Conservation (phyloP, 2,329 filamentous ascomycete genomes). For the Colletotrichum eremochloae region DNA sequence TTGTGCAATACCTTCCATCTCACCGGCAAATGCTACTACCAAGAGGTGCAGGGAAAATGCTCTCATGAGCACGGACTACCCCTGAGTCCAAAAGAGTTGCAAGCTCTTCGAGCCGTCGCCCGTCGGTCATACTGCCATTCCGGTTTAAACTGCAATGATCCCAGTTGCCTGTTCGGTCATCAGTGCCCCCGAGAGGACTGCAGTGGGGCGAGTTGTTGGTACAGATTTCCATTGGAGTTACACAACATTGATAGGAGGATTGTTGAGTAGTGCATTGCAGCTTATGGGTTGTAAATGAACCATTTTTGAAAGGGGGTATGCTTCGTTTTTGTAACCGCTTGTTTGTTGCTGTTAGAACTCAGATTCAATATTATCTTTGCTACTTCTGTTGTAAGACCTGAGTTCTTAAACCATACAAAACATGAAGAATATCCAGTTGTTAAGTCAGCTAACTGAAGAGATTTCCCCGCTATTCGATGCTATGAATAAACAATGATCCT, state of each 20-base stretch:
- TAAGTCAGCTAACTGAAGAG: not conserved
- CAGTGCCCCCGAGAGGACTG: constrained; percentile 43
- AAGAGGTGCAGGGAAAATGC: constrained; percentile 43
- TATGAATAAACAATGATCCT: not conserved
- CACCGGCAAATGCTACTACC: constrained; percentile 44
- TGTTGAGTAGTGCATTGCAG: not conserved
- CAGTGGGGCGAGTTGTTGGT: constrained; percentile 32
- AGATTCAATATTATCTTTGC: no score
- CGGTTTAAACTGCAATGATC: constrained; percentile 47
- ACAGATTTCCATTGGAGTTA: constrained; percentile 41
- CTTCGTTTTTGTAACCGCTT: not conserved
- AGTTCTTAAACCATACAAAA: not conserved
- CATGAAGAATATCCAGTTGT: no score
- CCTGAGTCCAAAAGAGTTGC: constrained; percentile 44
- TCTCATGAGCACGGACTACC: constrained; percentile 46
- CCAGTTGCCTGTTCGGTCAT: constrained; percentile 45
- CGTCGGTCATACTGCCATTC: constrained; percentile 47
- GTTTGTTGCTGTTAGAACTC: not conserved
- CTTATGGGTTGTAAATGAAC: not conserved
- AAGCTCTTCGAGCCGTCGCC: constrained; percentile 49
- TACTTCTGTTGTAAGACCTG: not conserved
- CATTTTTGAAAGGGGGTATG: not conserved
- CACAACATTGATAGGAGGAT: constrained; percentile 42
- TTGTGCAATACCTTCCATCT: constrained; percentile 53
- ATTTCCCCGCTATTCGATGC: not conserved